Evolutionary conservation across 441 rosid genomes (phyloP).

Genomic region (Euphorbia schlechtendalii): DNA sequence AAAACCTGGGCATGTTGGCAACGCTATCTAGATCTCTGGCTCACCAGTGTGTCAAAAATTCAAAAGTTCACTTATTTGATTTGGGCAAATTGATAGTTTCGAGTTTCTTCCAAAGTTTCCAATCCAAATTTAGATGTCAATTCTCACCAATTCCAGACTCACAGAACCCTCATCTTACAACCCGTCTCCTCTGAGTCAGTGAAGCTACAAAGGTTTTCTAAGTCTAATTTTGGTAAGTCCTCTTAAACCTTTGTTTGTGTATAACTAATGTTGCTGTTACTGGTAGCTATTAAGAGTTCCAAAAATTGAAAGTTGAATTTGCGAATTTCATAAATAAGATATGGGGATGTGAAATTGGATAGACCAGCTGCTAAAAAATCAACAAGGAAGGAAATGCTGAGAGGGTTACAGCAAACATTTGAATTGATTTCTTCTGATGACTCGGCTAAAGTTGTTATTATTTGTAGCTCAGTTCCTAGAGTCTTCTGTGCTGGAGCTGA

Average conservation of each 20-base stretch:
- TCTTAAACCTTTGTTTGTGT: background rate
- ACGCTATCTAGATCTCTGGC: slow-evolving; percentile 27
- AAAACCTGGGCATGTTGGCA: slow-evolving; percentile 26
- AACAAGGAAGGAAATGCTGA: slow-evolving; percentile 66
- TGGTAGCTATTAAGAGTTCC: background rate
- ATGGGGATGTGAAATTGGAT: slow-evolving; percentile 62
- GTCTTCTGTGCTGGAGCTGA: slow-evolving; percentile 94
- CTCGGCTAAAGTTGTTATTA: slow-evolving; percentile 61
- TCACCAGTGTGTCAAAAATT: slow-evolving; percentile 19
- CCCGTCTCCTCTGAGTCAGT: slow-evolving; percentile 52
- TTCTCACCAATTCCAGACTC: slow-evolving; percentile 31
- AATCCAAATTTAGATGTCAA: background rate
- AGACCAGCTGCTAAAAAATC: slow-evolving; percentile 68
- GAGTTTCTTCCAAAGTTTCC: slow-evolving; percentile 9
- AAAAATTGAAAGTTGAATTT: background rate
- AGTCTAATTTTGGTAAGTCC: slow-evolving; percentile 59
- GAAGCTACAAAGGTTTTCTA: slow-evolving; percentile 47
- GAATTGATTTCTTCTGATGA: slow-evolving; percentile 48
- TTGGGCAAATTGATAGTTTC: slow-evolving; percentile 8
- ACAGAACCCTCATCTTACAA: slow-evolving; percentile 60
- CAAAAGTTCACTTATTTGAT: slow-evolving; percentile 13
- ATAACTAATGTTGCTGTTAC: background rate
- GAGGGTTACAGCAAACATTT: slow-evolving; percentile 48
- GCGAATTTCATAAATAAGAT: slow-evolving; percentile 36
- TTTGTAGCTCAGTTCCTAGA: slow-evolving; percentile 61